Evolutionary conservation across 2,329 filamentous ascomycete species (phyloP).

Genomic region (Orbilia ellipsospora): DNA sequence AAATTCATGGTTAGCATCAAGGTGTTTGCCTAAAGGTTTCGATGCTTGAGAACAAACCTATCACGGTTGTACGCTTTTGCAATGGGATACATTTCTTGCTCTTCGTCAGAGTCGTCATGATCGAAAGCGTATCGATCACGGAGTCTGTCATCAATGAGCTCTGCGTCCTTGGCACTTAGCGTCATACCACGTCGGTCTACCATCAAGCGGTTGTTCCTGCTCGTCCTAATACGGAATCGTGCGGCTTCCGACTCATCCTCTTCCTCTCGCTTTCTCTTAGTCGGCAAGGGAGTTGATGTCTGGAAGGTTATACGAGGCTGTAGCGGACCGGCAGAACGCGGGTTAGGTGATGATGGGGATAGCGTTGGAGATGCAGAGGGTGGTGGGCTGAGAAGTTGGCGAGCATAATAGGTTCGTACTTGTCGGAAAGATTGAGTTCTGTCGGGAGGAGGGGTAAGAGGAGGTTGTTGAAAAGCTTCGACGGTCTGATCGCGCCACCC

Average conservation of each 20-base stretch:
- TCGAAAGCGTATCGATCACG: slow-evolving; percentile 50
- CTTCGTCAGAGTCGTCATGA: slow-evolving; percentile 51
- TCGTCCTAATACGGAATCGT: slow-evolving; percentile 45
- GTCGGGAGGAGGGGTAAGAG: slow-evolving; percentile 34
- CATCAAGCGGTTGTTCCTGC: slow-evolving; percentile 34
- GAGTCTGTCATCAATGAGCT: slow-evolving; percentile 48
- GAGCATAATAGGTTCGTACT: slow-evolving; percentile 47
- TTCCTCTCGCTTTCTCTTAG: slow-evolving; percentile 53
- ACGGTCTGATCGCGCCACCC: slow-evolving; percentile 52
- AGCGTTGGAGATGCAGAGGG: slow-evolving; percentile 47
- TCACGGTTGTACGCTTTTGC: slow-evolving; percentile 40
- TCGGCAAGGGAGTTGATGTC: slow-evolving; percentile 32
- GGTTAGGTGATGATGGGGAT: slow-evolving; percentile 44
- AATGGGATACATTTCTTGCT: slow-evolving; percentile 22
- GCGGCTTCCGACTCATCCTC: slow-evolving; percentile 33
- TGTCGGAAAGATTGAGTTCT: slow-evolving; percentile 34
- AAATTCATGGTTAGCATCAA: background rate
- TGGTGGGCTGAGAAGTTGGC: slow-evolving; percentile 42
- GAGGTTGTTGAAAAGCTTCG: slow-evolving; percentile 39
- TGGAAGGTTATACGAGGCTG: slow-evolving; percentile 53
- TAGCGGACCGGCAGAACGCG: slow-evolving; percentile 25
- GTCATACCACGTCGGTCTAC: slow-evolving; percentile 45
- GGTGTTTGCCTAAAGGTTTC: background rate
- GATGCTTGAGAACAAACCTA: slow-evolving; percentile 29
- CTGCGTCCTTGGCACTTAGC: slow-evolving; percentile 34